Evolutionary conservation across 176 grass and related monocot genomes (phyloP).

Genomic region (Tillandsia fasciculata): DNA sequence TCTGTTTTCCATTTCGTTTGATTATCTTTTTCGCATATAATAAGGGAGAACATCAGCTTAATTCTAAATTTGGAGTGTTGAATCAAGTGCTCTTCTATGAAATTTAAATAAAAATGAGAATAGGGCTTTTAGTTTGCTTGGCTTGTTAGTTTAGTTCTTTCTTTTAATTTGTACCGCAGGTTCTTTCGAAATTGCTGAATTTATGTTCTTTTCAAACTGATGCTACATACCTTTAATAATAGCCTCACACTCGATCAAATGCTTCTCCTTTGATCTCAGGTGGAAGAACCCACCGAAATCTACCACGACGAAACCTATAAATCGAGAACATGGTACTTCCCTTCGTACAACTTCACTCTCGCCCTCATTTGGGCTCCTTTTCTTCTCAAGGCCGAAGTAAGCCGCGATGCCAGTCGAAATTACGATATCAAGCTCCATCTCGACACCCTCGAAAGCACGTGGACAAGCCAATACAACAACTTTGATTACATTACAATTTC

Average conservation of each 20-base stretch:
- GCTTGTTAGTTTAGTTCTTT: too few species aligned
- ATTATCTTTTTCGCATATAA: too few species aligned
- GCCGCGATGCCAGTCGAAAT: conserved; percentile 15
- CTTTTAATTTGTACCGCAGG: too few species aligned
- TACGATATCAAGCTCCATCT: conserved; percentile 55
- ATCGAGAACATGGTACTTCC: conserved; percentile 67
- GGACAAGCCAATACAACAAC: conserved; percentile 45
- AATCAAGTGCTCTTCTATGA: too few species aligned
- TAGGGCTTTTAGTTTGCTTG: too few species aligned
- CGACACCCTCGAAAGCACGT: conserved; percentile 47
- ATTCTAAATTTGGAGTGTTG: too few species aligned
- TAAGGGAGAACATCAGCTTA: too few species aligned
- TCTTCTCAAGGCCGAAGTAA: conserved; percentile 35
- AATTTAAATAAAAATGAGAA: too few species aligned
- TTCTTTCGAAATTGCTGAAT: too few species aligned
- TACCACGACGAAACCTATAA: conserved; percentile 44
- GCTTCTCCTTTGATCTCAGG: conserved; percentile 27
- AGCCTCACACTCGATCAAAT: not conserved
- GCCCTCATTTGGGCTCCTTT: conserved; percentile 86
- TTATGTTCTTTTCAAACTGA: not conserved
- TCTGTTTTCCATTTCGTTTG: too few species aligned
- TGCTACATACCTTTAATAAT: not conserved
- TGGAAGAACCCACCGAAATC: conserved; percentile 44
- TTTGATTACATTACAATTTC: conserved; percentile 83
- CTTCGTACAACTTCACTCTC: conserved; percentile 57